Evolutionary conservation across 2,329 filamentous ascomycete species (phyloP).

Genomic region (Colletotrichum eremochloae): DNA sequence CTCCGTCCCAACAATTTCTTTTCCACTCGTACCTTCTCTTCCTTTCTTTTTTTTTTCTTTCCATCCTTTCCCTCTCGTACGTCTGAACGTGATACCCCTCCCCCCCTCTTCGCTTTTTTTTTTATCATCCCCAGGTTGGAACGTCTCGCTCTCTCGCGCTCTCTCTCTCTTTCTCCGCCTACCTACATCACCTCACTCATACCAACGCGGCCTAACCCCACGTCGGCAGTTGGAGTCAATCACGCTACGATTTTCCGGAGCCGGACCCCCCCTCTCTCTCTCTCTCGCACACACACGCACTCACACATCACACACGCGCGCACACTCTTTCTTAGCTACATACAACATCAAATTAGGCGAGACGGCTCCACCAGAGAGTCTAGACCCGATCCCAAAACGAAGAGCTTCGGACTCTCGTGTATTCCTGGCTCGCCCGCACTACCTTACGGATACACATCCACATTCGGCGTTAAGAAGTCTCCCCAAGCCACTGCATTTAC

Average conservation of each 20-base stretch:
- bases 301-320: background rate
- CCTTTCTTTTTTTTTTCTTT: conserved; percentile 10
- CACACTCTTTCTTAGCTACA: background rate
- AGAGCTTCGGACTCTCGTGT: conserved; percentile 27
- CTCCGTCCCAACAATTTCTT: conserved; percentile 38
- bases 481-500: conserved; percentile 37
- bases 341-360: conserved; percentile 15
- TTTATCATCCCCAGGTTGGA: background rate
- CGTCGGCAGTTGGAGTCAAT: background rate
- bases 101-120: background rate
- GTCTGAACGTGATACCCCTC: conserved; percentile 30
- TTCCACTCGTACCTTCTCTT: conserved; percentile 3
- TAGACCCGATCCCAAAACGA: conserved; percentile 18
- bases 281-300: background rate
- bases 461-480: conserved; percentile 31
- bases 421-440: conserved; percentile 12
- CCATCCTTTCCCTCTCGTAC: conserved; percentile 8
- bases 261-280: background rate
- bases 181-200: background rate
- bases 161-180: background rate
- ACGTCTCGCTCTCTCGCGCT: background rate
- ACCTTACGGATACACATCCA: conserved; percentile 9
- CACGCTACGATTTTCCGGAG: background rate
- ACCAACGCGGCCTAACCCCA: background rate
- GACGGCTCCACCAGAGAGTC: conserved; percentile 24